phyloP scores from a whole-genome alignment of 306 rosid species.

The Urtica urens region DNA sequence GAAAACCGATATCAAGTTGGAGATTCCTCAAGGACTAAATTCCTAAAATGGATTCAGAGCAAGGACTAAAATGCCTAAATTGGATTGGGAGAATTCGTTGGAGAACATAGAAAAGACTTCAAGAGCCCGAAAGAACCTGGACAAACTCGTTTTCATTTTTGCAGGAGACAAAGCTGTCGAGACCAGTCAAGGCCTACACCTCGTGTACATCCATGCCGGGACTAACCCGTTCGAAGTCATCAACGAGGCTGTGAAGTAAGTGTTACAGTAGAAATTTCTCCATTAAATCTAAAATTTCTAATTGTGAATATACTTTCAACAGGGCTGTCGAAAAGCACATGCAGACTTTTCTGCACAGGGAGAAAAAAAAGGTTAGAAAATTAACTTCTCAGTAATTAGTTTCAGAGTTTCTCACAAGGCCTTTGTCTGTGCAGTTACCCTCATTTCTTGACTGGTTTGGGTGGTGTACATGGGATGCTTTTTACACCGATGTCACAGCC shows the following conservation, averaged over 20 bases:
- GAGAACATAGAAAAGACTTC: conserved; percentile 20
- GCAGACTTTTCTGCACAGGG: conserved; percentile 81
- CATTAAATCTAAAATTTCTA: neutral
- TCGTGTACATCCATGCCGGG: conserved; percentile 91
- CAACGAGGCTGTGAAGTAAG: conserved; percentile 80
- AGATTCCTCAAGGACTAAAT: conserved; percentile 34
- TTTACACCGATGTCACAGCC: conserved; percentile 90
- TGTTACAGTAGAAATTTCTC: neutral
- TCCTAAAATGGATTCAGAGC: no score
- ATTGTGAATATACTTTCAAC: conserved; percentile 17
- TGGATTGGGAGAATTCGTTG: no score
- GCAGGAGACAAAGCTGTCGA: conserved; percentile 79
- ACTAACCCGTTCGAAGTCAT: conserved; percentile 87
- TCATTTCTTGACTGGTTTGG: conserved; percentile 90
- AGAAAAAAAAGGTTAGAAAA: conserved; percentile 67
- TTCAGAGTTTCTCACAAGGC: conserved; percentile 19
- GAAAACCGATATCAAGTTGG: conserved; percentile 34
- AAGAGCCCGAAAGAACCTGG: conserved; percentile 36
- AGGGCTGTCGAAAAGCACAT: conserved; percentile 74
- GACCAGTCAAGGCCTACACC: conserved; percentile 78
- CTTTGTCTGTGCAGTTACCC: conserved; percentile 49
- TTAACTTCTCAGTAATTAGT: conserved; percentile 2
- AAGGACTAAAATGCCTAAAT: no score
- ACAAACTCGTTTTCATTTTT: conserved; percentile 46
- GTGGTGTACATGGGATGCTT: conserved; percentile 99